Evolutionary conservation across 805 yeast species (phyloP).

Genomic region (Saccharomyces eubayanus): DNA sequence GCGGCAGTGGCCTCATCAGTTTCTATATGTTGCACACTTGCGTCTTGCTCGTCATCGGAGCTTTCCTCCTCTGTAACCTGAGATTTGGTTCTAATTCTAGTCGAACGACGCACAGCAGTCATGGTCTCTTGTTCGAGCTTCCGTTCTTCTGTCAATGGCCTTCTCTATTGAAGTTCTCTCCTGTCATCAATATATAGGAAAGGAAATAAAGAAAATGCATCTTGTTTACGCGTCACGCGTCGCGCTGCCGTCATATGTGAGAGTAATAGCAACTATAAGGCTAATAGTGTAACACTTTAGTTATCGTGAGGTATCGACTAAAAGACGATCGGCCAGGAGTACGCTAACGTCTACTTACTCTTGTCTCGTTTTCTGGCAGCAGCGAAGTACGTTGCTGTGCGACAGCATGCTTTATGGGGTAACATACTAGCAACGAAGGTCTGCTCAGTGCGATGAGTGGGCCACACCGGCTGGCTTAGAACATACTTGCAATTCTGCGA

Average conservation of each 20-base stretch:
- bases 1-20: conserved; percentile 15
- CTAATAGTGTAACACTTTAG: background rate
- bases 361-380: background rate
- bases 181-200: conserved; percentile 2
- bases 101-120: conserved; percentile 34
- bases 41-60: conserved; percentile 2
- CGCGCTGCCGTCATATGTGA: background rate
- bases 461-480: no score
- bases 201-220: background rate
- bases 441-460: no score
- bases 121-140: conserved; percentile 4
- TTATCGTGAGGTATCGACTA: background rate
- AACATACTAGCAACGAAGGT: background rate
- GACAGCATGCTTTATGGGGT: background rate
- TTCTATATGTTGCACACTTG: conserved; percentile 2
- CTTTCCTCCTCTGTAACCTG: conserved; percentile 15
- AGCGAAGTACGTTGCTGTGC: background rate
- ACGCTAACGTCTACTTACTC: background rate
- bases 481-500: no score
- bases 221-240: background rate
- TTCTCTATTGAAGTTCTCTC: background rate
- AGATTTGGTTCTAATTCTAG: conserved; percentile 17
- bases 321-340: background rate
- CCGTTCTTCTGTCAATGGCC: background rate
- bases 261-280: background rate